These are phyloP conservation scores for Pythium oligandrum DNA, from an alignment of 352 stramenopile species.

Conservation along the genomic window DNA sequence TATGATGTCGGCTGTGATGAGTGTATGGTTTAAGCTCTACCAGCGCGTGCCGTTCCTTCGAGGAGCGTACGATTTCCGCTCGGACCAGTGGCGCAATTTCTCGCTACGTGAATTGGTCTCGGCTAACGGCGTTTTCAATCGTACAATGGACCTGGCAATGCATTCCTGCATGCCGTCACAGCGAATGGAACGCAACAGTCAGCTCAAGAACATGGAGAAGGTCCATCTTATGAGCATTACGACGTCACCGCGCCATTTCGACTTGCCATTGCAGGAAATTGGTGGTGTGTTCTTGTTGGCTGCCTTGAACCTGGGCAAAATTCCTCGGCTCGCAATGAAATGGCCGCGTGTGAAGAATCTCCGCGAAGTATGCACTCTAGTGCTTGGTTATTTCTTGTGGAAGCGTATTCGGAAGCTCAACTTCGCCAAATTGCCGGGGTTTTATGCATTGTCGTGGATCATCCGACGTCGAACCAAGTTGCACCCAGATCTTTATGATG, in stretches of 20 bases:
- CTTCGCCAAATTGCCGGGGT: constrained; percentile 52
- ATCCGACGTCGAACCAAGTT: constrained; percentile 55
- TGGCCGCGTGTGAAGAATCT: constrained; percentile 2
- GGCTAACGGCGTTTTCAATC: constrained; percentile 29
- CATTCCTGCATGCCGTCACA: constrained; percentile 37
- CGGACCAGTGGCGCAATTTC: constrained; percentile 49
- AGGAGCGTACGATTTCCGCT: constrained; percentile 37
- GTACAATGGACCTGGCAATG: constrained; percentile 36
- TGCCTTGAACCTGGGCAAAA: constrained; percentile 2
- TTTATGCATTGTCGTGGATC: constrained; percentile 59
- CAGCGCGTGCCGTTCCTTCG: constrained; percentile 34
- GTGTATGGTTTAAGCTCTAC: constrained; percentile 41
- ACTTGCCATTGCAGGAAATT: constrained; percentile 8
- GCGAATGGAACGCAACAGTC: constrained; percentile 44
- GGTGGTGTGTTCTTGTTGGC: constrained; percentile 4
- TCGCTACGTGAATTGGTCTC: constrained; percentile 31
- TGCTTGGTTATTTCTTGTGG: constrained; percentile 6
- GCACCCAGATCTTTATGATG: constrained; percentile 25
- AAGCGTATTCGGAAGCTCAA: constrained; percentile 9
- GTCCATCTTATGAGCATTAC: constrained; percentile 68
- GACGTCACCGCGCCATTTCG: constrained; percentile 37
- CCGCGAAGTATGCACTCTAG: not conserved
- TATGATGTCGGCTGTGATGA: constrained; percentile 25
- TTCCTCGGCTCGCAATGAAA: not conserved
- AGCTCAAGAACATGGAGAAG: constrained; percentile 62